phyloP scores from a whole-genome alignment of 257 asterid genomes.

The Solanum pennellii region DNA sequence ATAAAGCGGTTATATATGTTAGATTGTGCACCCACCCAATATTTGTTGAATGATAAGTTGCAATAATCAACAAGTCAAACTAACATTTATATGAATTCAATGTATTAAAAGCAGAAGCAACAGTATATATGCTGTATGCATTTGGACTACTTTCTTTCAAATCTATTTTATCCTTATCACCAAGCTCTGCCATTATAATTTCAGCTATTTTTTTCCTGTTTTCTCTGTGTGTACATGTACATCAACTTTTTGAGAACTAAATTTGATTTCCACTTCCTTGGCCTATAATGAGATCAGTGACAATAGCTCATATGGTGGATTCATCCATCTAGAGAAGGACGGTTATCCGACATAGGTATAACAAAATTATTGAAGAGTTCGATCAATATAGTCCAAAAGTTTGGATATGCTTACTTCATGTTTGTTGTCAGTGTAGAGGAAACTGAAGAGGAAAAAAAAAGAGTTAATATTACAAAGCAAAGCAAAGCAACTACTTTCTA shows the following conservation, averaged over 20 bases:
- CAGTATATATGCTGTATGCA: not conserved
- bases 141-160: not conserved
- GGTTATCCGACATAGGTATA: not conserved
- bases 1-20: not conserved
- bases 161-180: not conserved
- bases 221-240: not conserved
- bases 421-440: not conserved
- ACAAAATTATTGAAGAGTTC: not conserved
- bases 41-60: not conserved
- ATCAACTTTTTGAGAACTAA: conserved; percentile 18
- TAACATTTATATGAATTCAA: not conserved
- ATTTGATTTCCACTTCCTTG: conserved; percentile 15
- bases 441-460: not conserved
- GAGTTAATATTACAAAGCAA: not conserved
- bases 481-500: not conserved
- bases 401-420: not conserved
- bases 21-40: not conserved
- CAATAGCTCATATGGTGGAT: not conserved
- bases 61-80: not conserved
- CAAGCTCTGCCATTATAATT: not conserved
- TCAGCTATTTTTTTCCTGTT: not conserved
- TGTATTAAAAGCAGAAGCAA: not conserved
- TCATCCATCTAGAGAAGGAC: not conserved
- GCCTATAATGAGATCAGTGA: conserved; percentile 3
- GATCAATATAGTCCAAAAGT: not conserved